Conservation (phyloP, 352 stramenopile genomes). For the Phytopythium kandeliae region DNA sequence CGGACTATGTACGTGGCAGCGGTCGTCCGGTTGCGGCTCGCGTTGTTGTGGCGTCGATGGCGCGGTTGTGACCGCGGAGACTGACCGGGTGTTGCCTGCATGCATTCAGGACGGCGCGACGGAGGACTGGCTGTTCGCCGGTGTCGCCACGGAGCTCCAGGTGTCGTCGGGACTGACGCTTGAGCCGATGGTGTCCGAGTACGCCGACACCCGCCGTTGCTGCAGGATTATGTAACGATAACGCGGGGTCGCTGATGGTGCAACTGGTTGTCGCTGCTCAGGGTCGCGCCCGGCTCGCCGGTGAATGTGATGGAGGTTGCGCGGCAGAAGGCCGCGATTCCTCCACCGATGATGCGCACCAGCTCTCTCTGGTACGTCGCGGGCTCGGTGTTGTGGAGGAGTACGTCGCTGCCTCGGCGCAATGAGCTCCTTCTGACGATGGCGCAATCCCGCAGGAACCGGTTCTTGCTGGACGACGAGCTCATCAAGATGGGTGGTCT, state of each 20-base stretch:
- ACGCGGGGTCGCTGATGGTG: neutral
- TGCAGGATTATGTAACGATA: neutral
- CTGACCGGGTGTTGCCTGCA: slow-evolving; percentile 2
- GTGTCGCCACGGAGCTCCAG: slow-evolving; percentile 81
- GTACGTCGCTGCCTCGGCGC: neutral
- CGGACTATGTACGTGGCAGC: slow-evolving; percentile 47
- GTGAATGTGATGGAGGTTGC: slow-evolving; percentile 77
- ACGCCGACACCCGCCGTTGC: slow-evolving; percentile 11
- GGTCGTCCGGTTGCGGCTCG: neutral
- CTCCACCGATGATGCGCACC: slow-evolving; percentile 57
- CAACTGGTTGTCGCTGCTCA: slow-evolving; percentile 9
- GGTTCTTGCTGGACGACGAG: slow-evolving; percentile 84
- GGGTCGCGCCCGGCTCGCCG: slow-evolving; percentile 21
- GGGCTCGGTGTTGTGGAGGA: neutral
- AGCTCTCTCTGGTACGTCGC: slow-evolving; percentile 59
- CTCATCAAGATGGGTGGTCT: slow-evolving; percentile 82
- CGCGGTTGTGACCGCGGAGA: neutral
- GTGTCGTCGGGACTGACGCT: slow-evolving; percentile 77
- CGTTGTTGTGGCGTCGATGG: neutral
- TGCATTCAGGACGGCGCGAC: slow-evolving; percentile 87
- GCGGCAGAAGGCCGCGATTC: slow-evolving; percentile 62
- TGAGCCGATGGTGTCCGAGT: slow-evolving; percentile 52
- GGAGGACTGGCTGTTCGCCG: slow-evolving; percentile 86
- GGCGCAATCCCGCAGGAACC: slow-evolving; percentile 30
- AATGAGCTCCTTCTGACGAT: neutral